Evolutionary conservation across 2,329 filamentous ascomycete genomes (phyloP), one percentile per base, ranked within the genome.

Genomic region (Colletotrichum sp.): DNA sequence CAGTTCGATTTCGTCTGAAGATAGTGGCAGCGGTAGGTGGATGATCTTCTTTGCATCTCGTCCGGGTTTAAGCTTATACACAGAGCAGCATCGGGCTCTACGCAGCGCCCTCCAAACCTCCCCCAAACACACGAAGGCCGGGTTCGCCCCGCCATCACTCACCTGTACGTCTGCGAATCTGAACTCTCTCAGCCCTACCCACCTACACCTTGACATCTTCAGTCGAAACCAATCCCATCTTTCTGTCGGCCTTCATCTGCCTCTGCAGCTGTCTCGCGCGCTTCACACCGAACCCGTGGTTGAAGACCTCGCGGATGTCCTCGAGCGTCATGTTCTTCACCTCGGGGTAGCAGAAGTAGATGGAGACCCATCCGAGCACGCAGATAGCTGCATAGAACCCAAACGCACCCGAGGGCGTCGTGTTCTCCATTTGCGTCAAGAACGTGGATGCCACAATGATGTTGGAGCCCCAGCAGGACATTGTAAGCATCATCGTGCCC

Each of bases 321-420:
- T 91, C 90, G 5, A 91, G 82, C 21, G 88, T 86, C 85, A 91
- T 87, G 13, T 89, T 88, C 77, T 90, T 89, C 3, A 89, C 88
- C 76, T 91, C 88, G 1, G 89, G 89, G 78, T 90, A 91, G 78
- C 83, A 89, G 81, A 89, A 87, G 69, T 86, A 84, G 28, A 90
- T 84, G 71, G 87, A 83, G 8, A 88, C 70, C 79, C 84, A 88
- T 16, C 88, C 88, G 48, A 87, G 77, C 71, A 87, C 84, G 77
- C 87, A 90, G 43, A 90, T 87, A 0, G 82, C 86, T 1, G 87
- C 86, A 71, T 89, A 90, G 80, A 90, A 90, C 6, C 87, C 88
- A 75, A 90, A 90, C 0, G 88, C 86, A 1, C 88, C 88, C 4
- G 84, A 86, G 0, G 88, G 87, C 0, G 88, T 89, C 70, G 85